Base-by-base conservation (phyloP, 192 early-diverging fungal species). In the Coemansia sp. region DNA sequence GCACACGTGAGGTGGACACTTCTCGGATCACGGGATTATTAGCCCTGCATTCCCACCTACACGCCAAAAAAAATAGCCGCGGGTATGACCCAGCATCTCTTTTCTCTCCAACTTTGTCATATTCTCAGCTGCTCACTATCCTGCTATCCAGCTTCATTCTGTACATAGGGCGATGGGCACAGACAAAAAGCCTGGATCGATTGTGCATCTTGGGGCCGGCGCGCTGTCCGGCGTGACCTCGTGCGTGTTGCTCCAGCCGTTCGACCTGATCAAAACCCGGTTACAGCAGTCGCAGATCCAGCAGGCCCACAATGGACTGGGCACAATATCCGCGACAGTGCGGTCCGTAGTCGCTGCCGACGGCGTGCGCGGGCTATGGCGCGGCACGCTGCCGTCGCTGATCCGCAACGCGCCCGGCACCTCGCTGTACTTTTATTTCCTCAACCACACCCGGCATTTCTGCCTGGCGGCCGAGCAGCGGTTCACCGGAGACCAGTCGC, bases 241-340 rank as follows among this genome's bases (percentile, higher is more conserved):
- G 11, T 92, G 92, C 36, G 64, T 90, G 15, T 50, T 85, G 29
- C 79, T 97, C 26, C 94, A 97, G 64, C 94, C 94, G 0, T 83
- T 97, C 20, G 94, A 97, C 64, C 73, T 97, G 31, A 60, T 91
- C 51, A 91, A 91, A 55, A 91, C 89, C 0, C 82, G 89, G 0
- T 55, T 91, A 15, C 89, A 91, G 50, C 87, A 89, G 54, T 63
- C 46, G 19, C 64, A 63, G 31, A 45, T 41, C 31, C 32, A 32
- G 39, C 75, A 35, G 50, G 67, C 34, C 2, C 34, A 32, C 20
- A 22, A 21, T 12, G 34, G 34, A 8, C 17, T 46, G 14, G 34
- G 32, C 20, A 32, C 59, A 8, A 45, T 68, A 2, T 63, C 80
- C 38, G 72, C 62, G 10, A 85, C 84, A 2, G 75, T 86, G 20